These are phyloP conservation scores for Aspergillus mulundensis DNA, from an alignment of 495 filamentous ascomycete species.

Conservation along the genomic window DNA sequence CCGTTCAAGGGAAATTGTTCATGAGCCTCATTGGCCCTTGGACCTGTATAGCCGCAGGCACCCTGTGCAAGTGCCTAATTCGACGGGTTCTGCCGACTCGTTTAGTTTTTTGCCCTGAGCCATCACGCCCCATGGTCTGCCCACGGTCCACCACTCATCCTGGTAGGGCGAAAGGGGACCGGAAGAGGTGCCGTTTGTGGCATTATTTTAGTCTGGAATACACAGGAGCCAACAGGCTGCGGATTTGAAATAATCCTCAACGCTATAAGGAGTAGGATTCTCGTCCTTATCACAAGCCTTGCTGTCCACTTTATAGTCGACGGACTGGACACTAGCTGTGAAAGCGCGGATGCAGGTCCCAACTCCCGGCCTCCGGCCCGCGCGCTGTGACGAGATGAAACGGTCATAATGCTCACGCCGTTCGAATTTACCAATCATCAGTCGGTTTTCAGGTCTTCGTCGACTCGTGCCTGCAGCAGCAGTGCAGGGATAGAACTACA, in stretches of 20 bases:
- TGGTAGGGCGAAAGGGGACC: not conserved
- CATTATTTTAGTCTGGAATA: not conserved
- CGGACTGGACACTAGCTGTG: not conserved
- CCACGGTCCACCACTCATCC: not conserved
- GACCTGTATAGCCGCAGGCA: conserved; percentile 1
- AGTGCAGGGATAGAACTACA: not conserved
- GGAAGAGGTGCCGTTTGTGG: not conserved
- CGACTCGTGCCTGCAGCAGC: not conserved
- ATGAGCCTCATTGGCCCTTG: conserved; percentile 10
- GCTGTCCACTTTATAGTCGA: not conserved
- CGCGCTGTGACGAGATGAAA: not conserved
- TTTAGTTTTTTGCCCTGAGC: not conserved
- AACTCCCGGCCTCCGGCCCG: too few species aligned
- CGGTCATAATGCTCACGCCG: not conserved
- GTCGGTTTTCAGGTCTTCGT: not conserved
- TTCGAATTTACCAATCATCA: not conserved
- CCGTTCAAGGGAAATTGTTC: conserved; percentile 3
- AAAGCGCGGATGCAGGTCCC: not conserved
- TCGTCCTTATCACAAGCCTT: not conserved
- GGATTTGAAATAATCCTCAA: not conserved
- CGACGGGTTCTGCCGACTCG: not conserved
- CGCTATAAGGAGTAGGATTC: not conserved
- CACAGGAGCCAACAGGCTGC: not conserved
- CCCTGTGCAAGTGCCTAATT: conserved; percentile 1
- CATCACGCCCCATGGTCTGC: not conserved